Evolutionary conservation across 1,284 basidiomycete genomes (phyloP), one percentile per base, ranked within the genome.

Genomic region (Cystobasidiaceae sp.): DNA sequence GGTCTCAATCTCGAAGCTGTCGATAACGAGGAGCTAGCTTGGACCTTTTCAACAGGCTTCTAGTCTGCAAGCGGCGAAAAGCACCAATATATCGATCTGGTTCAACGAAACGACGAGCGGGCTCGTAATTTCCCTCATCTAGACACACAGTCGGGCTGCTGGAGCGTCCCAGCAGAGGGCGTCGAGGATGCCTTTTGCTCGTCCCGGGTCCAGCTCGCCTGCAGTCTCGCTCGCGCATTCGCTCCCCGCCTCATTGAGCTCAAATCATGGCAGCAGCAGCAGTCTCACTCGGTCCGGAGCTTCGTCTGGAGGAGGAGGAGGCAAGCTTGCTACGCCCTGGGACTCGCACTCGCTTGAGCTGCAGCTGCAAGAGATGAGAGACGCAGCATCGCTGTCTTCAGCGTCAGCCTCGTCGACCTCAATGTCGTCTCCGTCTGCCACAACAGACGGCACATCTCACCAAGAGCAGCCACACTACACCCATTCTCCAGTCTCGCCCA

Each of bases 111-210:
- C n/a, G n/a, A n/a, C n/a, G n/a, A n/a, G n/a, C n/a, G n/a, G n/a
- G n/a, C n/a, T n/a, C n/a, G n/a, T n/a, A n/a, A n/a, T n/a, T n/a
- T n/a, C n/a, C n/a, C n/a, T n/a, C n/a, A 50, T 50, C 48, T 50
- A 50, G 48, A 32, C 4, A 9, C n/a, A n/a, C n/a, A n/a, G n/a
- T n/a, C n/a, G 37, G 37, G 37, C n/a, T 39, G 37, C 37, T 11
- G 11, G 11, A 11, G 45, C 8, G 51, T 55, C 19, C n/a, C 2
- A 19, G 7, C 30, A 30, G 32, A 25, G 21, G 34, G 32, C 15
- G 28, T 17, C 13, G 32, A 30, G 15, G 17, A 62, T 62, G 60
- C 60, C 60, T 2, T 62, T 62, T 62, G 60, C 60, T 46, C 60
- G 60, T 11, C 60, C 60, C n/a, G 17, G 25, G 11, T 50, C 60